phyloP scores from a whole-genome alignment of 768 basidiomycete genomes.

The Neoboletus subvelutipes region DNA sequence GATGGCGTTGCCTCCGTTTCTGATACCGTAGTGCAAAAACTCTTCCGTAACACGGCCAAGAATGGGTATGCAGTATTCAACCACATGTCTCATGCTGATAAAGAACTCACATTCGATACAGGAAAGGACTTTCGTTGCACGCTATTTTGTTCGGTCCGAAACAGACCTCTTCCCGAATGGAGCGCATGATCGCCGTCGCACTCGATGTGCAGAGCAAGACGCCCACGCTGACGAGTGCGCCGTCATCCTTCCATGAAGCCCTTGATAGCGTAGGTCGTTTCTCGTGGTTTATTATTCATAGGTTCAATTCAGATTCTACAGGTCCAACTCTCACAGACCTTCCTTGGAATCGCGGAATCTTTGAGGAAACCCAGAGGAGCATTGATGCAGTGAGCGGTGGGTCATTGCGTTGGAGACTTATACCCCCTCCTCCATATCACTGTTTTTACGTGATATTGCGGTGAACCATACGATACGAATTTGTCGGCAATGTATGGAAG shows the following conservation, averaged over 20 bases:
- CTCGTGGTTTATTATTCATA: background rate
- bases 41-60: constrained; percentile 38
- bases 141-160: constrained; percentile 52
- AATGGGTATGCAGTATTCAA: constrained; percentile 39
- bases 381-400: constrained; percentile 34
- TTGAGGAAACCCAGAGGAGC: constrained; percentile 52
- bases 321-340: constrained; percentile 53
- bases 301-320: constrained; percentile 18
- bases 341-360: constrained; percentile 57
- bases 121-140: constrained; percentile 59
- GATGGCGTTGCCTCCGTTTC: constrained; percentile 47
- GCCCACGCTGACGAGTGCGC: constrained; percentile 18
- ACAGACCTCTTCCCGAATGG: constrained; percentile 27
- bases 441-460: background rate
- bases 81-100: background rate
- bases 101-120: constrained; percentile 18
- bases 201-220: constrained; percentile 42
- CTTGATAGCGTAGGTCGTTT: constrained; percentile 43
- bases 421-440: background rate
- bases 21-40: constrained; percentile 34
- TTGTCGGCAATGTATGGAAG: too few species aligned
- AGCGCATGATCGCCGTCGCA: constrained; percentile 50
- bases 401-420: background rate
- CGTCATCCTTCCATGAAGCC: constrained; percentile 50
- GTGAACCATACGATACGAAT: too few species aligned